A percentile compares a stretch with the other conserved stretches of the same genome.
These are phyloP conservation scores for Hanseniaspora thailandica DNA, from an alignment of 805 yeast species.

Conservation along the genomic window DNA sequence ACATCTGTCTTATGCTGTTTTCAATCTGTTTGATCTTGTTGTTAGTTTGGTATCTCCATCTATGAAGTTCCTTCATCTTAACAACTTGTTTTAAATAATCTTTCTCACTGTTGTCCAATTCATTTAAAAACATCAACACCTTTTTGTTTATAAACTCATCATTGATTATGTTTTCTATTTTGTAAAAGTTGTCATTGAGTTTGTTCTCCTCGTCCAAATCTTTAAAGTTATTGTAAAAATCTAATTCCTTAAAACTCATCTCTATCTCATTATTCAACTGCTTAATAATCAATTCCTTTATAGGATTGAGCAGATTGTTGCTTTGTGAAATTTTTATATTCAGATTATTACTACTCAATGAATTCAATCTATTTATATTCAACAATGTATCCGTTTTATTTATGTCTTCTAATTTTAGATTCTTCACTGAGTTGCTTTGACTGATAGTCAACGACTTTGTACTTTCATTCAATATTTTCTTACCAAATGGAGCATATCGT, in stretches of 20 bases:
- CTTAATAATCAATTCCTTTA: constrained; percentile 1
- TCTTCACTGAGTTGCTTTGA: neutral
- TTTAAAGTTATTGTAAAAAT: neutral
- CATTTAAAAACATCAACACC: neutral
- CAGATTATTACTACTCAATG: neutral
- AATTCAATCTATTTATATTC: neutral
- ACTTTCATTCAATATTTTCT: neutral
- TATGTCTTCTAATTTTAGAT: neutral
- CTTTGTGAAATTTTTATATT: neutral
- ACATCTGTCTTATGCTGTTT: neutral
- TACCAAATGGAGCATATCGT: neutral
- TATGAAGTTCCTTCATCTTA: neutral
- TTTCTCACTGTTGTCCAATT: neutral
- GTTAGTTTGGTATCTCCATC: neutral
- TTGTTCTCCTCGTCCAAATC: neutral
- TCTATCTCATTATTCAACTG: neutral
- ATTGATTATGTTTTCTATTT: constrained; percentile 3
- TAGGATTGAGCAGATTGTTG: neutral
- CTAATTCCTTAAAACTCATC: neutral
- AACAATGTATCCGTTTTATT: neutral
- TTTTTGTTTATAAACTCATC: constrained; percentile 1
- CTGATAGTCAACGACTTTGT: neutral
- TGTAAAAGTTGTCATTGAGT: neutral
- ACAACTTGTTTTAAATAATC: neutral
- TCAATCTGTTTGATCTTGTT: neutral